phyloP scores from a whole-genome alignment of 1,284 basidiomycete species.

The Schizopora paradoxa region DNA sequence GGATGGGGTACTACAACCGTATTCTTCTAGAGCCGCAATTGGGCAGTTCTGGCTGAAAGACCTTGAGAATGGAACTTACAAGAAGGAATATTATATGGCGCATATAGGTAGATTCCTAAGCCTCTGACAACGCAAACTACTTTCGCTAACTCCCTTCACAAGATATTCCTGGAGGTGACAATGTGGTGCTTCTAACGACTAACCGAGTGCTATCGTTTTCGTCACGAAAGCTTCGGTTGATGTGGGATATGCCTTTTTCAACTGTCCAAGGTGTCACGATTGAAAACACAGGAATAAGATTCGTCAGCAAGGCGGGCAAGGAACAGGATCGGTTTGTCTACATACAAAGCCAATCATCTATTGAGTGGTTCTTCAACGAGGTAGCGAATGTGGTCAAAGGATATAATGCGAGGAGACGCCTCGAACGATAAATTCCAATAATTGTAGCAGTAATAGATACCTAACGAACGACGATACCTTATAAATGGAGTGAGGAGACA shows the following conservation, averaged over 20 bases:
- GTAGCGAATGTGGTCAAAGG: conserved; percentile 68
- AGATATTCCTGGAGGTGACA: conserved; percentile 80
- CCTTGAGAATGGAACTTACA: conserved; percentile 81
- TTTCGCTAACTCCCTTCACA: conserved; percentile 13
- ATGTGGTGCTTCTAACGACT: conserved; percentile 79
- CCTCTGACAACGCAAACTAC: conserved; percentile 2
- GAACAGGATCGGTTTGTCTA: conserved; percentile 72
- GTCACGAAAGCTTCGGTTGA: conserved; percentile 78
- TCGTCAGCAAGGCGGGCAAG: conserved; percentile 71
- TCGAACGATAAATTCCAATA: conserved; percentile 44
- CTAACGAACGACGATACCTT: too few species aligned
- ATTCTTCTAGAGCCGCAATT: conserved; percentile 82
- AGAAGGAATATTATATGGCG: conserved; percentile 85
- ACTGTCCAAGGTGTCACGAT: conserved; percentile 86
- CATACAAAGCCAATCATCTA: conserved; percentile 67
- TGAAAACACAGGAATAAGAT: conserved; percentile 84
- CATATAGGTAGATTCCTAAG: conserved; percentile 60
- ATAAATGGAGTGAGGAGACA: too few species aligned
- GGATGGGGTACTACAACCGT: conserved; percentile 87
- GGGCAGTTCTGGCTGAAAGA: conserved; percentile 98
- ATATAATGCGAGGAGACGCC: conserved; percentile 65
- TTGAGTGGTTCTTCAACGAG: conserved; percentile 74
- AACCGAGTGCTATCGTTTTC: conserved; percentile 80
- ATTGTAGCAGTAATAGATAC: not conserved
- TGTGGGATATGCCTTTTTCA: conserved; percentile 90